Base-by-base conservation (phyloP, 2,329 filamentous ascomycete genomes). In the Colletotrichum spaethianum region DNA sequence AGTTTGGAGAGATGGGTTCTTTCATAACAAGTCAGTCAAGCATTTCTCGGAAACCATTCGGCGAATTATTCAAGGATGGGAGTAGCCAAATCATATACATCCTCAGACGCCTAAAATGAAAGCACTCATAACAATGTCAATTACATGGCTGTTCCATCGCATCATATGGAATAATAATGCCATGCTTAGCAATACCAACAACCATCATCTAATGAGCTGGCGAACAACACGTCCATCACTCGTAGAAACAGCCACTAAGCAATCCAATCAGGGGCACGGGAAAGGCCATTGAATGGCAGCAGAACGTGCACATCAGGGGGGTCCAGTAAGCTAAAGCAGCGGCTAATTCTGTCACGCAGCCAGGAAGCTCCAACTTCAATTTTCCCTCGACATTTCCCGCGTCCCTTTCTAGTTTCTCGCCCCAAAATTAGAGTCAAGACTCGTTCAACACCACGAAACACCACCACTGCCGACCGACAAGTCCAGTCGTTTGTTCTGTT, bases 341-440 rank as follows among this genome's bases (percentile, higher is more conserved):
- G 48, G 53, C n/a, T 26, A 23, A 55, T 70, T 63, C 20, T 60
- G 65, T 72, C 70, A 69, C 59, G 42, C 50, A 7, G 50, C 20
- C 12, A 44, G 26, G 42, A 56, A 69, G 69, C 64, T 64, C 53
- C 59, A 38, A 60, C 52, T 26, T 46, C 65, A 64, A 72, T 59
- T 69, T 69, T 69, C 40, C 65, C 38, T 44, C 12, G 12, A 36
- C 38, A 72, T 69, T 69, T 64, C 60, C 67, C 40, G 26, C 26
- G 28, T 28, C n/a, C 46, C 16, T 59, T 56, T 46, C 38, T 16
- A 31, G 31, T 2, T 11, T 8, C 33, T 56, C 53, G 53, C 40
- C 31, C 38, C 5, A 50, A 26, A 36, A 46, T n/a, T n/a, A n/a
- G 46, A 63, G 63, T 71, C 56, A 40, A 56, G 48, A 56, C 59